Evolutionary conservation across 768 basidiomycete genomes (phyloP).

Genomic region (Boletellus ananas): DNA sequence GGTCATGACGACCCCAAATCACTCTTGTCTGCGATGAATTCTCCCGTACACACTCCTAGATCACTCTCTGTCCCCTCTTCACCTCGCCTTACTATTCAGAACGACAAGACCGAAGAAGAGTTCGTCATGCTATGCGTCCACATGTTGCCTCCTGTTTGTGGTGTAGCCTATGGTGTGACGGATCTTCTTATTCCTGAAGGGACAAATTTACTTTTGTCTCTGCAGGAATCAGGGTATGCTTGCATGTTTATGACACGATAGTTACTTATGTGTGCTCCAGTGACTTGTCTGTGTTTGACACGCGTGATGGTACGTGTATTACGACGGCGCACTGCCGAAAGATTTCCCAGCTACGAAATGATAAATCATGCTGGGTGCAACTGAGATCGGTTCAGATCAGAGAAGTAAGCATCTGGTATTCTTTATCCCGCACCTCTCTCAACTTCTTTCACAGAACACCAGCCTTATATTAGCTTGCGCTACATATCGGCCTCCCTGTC

Average conservation of each 20-base stretch:
- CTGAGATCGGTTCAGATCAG: constrained; percentile 19
- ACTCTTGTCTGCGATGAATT: constrained; percentile 44
- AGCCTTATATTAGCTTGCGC: constrained; percentile 47
- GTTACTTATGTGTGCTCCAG: constrained; percentile 33
- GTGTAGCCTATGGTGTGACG: constrained; percentile 38
- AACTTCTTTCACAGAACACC: constrained; percentile 11
- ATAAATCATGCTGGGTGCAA: constrained; percentile 19
- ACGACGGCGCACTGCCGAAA: constrained; percentile 17
- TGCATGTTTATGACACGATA: not conserved
- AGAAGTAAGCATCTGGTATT: constrained; percentile 11
- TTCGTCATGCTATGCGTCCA: constrained; percentile 25
- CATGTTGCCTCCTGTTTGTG: constrained; percentile 46
- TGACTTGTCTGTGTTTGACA: constrained; percentile 49
- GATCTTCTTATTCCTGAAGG: constrained; percentile 46
- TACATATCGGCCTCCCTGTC: constrained; percentile 21
- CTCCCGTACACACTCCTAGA: constrained; percentile 37
- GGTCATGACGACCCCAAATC: constrained; percentile 37
- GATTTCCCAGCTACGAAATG: not conserved
- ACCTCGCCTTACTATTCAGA: constrained; percentile 11
- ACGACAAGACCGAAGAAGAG: constrained; percentile 16
- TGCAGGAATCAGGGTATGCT: constrained; percentile 66
- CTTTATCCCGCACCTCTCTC: not conserved
- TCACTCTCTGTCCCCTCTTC: constrained; percentile 39
- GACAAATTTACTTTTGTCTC: constrained; percentile 42
- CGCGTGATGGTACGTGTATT: constrained; percentile 46